phyloP scores from a whole-genome alignment of 1,139 yeast species.

The Oligophagozyma castellii region DNA sequence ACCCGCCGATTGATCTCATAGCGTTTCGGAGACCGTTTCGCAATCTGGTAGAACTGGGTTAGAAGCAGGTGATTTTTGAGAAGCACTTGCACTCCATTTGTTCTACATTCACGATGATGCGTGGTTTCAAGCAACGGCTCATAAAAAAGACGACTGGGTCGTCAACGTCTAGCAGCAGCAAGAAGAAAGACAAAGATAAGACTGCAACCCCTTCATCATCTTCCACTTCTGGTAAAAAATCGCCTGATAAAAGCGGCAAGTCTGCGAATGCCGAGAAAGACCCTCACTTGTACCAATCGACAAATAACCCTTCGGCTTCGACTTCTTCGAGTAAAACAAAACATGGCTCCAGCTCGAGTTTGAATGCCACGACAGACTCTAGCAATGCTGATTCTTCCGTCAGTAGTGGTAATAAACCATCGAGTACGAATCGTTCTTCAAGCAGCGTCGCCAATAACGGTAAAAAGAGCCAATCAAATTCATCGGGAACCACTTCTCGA shows the following conservation, averaged over 20 bases:
- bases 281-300: no score
- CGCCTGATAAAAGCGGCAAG: background rate
- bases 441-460: background rate
- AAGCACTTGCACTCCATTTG: no score
- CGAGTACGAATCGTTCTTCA: slow-evolving; percentile 2
- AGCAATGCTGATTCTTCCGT: no score
- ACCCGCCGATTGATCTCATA: no score
- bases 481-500: slow-evolving; percentile 1
- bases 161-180: slow-evolving; percentile 13
- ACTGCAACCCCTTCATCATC: slow-evolving; percentile 1
- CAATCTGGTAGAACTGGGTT: no score
- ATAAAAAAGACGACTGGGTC: slow-evolving; percentile 24
- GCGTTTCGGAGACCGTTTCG: no score
- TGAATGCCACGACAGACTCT: slow-evolving; percentile 3
- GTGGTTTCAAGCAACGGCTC: slow-evolving; percentile 32
- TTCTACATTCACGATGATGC: no score
- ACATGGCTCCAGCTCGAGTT: background rate
- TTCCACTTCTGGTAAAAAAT: background rate
- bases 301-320: background rate
- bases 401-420: no score
- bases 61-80: no score
- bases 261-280: no score
- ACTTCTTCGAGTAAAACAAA: slow-evolving; percentile 1
- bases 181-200: slow-evolving; percentile 17
- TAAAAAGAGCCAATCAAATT: slow-evolving; percentile 2